A percentile compares a stretch with the other conserved stretches of the same genome.
Evolutionary conservation across 129 eudicot species (phyloP).

Genomic region (Dittrichia graveolens): DNA sequence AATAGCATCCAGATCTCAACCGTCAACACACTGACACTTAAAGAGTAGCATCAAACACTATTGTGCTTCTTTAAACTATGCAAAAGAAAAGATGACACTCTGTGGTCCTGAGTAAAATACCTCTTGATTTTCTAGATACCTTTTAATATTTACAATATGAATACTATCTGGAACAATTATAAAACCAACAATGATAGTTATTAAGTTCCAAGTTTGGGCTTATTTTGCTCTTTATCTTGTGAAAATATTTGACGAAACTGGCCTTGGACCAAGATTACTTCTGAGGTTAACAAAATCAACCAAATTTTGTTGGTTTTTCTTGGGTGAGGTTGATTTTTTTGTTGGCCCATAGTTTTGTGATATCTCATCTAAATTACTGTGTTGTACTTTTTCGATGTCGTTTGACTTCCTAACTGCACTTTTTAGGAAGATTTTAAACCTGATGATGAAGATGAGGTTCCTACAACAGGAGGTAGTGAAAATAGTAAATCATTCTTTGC

Average conservation of each 20-base stretch:
- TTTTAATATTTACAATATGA: not conserved
- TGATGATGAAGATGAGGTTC: constrained; percentile 65
- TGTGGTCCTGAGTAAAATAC: not conserved
- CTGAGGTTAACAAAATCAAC: not conserved
- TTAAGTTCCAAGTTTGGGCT: not conserved
- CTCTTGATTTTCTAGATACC: not conserved
- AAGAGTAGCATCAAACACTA: not conserved
- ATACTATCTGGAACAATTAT: not conserved
- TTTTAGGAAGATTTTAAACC: constrained; percentile 75
- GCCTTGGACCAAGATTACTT: not conserved
- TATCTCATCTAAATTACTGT: not conserved
- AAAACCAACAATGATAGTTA: not conserved
- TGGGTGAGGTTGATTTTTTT: not conserved
- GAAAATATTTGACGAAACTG: not conserved
- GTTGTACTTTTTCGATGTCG: not conserved
- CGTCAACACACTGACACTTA: not conserved
- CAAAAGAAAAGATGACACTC: not conserved
- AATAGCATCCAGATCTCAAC: not conserved
- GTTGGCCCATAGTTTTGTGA: not conserved
- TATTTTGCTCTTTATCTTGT: not conserved
- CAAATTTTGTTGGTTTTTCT: not conserved
- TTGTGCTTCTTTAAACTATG: not conserved
- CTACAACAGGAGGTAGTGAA: constrained; percentile 33
- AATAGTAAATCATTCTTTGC: constrained; percentile 60
- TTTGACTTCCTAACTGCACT: not conserved